Evolutionary conservation across 805 yeast genomes (phyloP), one percentile per base, ranked within the genome.

Genomic region (Isabelozyma pseudorhagii): DNA sequence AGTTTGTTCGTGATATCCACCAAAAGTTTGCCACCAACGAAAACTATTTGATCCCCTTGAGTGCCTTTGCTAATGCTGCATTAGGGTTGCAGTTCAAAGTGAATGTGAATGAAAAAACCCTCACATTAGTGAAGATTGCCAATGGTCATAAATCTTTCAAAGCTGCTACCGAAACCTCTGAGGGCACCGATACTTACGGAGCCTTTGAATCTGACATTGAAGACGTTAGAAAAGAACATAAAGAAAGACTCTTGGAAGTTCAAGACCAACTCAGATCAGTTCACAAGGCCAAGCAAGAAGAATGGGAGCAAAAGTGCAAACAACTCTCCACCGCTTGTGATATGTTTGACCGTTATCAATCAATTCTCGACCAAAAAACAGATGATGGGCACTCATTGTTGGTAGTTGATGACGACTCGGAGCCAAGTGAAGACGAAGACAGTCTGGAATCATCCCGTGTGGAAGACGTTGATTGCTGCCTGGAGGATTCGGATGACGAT

Each of bases 31-130:
- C 31, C 38, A 57, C 58, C 17, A 42, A 44, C 10, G 47, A 38
- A 17, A 31, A 25, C 10, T 21, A 46, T 6, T 10, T 21, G 5
- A 52, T 65, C 44, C 58, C 62, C 3, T 56, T 64, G 39, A 42
- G 39, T 1, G 53, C 56, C 10, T 68, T 68, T 53, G 57, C 48
- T 8, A 40, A 52, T 17, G 62, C 69, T 2, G 43, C 48, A 31
- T 45, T 68, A 21, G 63, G 56, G 13, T 57, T 64, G 40, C 36
- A 47, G 18, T 67, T 61, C 46, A 52, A 45, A 13, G 48, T 64
- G 31, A 38, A 15, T 13, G 9, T 42, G 17, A 29, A 42, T 17
- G 36, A 13, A 10, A 6, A 6, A 3, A 13, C n/a, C 8, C 36
- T 31, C n/a, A 6, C 36, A 10, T 31, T 31, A 13, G 10, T 13